A percentile compares a stretch with the other conserved stretches of the same genome.
These are phyloP conservation scores for Heimioporus punctisporus DNA, from an alignment of 1,284 basidiomycete genomes.

Conservation along the genomic window DNA sequence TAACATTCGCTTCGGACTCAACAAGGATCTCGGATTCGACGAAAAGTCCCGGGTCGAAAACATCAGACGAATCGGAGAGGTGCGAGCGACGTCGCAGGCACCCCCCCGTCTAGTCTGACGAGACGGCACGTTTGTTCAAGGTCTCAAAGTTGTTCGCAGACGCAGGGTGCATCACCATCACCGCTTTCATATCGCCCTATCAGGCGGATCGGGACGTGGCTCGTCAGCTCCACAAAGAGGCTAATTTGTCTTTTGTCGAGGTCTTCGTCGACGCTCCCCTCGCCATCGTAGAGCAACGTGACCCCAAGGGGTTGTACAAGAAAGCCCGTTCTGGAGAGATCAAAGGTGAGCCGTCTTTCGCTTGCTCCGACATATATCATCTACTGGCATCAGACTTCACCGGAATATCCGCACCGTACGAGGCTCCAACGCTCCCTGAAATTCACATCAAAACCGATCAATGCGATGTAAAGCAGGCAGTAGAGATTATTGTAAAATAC, in stretches of 20 bases:
- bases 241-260: slow-evolving; percentile 86
- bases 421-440: slow-evolving; percentile 86
- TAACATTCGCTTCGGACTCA: slow-evolving; percentile 97
- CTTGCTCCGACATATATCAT: slow-evolving; percentile 10
- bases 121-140: slow-evolving; percentile 40
- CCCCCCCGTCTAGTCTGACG: slow-evolving; percentile 9
- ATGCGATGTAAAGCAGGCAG: slow-evolving; percentile 79
- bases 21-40: slow-evolving; percentile 98
- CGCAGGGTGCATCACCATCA: slow-evolving; percentile 84
- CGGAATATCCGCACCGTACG: slow-evolving; percentile 97
- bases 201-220: slow-evolving; percentile 86
- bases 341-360: slow-evolving; percentile 63
- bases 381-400: slow-evolving; percentile 79
- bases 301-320: slow-evolving; percentile 99
- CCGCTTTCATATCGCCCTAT: slow-evolving; percentile 99
- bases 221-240: slow-evolving; percentile 79
- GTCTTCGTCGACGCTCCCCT: slow-evolving; percentile 96
- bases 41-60: slow-evolving; percentile 97
- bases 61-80: slow-evolving; percentile 97
- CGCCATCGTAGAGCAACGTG: slow-evolving; percentile 86
- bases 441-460: slow-evolving; percentile 94
- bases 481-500: slow-evolving; percentile 84
- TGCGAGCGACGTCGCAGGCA: slow-evolving; percentile 34
- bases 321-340: slow-evolving; percentile 97
- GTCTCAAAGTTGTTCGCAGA: slow-evolving; percentile 96